Evolutionary conservation across 768 basidiomycete genomes (phyloP), one percentile per base, ranked within the genome.

Genomic region (Paxillus involutus): DNA sequence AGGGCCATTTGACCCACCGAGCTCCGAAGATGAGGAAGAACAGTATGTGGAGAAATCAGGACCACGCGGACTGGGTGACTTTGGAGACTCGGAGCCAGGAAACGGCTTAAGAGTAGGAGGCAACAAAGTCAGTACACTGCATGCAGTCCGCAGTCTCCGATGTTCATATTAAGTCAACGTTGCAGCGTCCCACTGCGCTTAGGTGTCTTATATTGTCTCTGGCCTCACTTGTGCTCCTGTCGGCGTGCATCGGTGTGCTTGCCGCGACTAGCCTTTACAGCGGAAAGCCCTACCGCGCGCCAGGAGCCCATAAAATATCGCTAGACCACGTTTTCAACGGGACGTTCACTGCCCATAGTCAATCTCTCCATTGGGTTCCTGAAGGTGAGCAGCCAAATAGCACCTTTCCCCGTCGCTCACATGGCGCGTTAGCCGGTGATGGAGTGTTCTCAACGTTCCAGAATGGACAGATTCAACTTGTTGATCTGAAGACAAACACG

Each of bases 291-390:
- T 80, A 79, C 67, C 75, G 71, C 62, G 62, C 75, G 6, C 76
- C 77, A 26, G 89, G 91, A 2, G 77, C 69, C 35, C 76, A 76
- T 54, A 89, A 82, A 59, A 77, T 98, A 30, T 88, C 87, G 4
- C 84, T 98, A 80, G 92, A 98, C 65, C 88, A 94, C 67, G 70
- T 97, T 47, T 94, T 93, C 75, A 96, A 97, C 65, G 93, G 92
- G 4, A 98, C 95, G 2, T 98, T 98, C 65, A 56, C 33, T 14
- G 70, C 77, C 2, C 64, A 77, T 3, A 61, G 65, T 2, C 75
- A 77, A 45, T 61, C 62, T 19, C 67, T 99, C 33, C 77, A 84
- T 42, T 99, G 97, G 97, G 87, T 98, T 29, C 84, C 88, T 9
- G 94, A 97, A 82, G 96, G 95, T 93, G 57, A 39, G 82, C 62